Base-by-base conservation (phyloP, 106 monocot genomes). In the Allium cepa region DNA sequence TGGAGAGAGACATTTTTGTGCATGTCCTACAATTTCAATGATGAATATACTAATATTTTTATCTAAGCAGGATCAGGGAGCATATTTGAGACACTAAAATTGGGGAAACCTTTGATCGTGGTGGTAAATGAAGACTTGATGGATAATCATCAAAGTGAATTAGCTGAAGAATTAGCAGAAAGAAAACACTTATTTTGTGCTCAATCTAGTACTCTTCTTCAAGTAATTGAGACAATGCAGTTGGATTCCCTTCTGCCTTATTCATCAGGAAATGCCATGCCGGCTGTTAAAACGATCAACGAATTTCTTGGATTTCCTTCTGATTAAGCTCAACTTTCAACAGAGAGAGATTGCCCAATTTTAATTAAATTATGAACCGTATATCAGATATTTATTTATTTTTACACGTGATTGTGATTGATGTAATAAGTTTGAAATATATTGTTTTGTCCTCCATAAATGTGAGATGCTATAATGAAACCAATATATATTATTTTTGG, bases 131-230 rank as follows among this genome's bases (percentile, higher is more conserved):
- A 92, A 77, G 88, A 92, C 46, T 73, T 97, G 74, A 92, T 97
- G 96, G 96, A 92, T 78, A 97, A 97, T 70, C 96, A 97, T 64
- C 96, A 97, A 51, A 82, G 73, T 12, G 96, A 97, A 75, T 73
- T 97, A 9, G 96, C 96, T 1, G 96, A 92, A 60, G 96, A 97
- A 66, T 72, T 97, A 16, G 96, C 96, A 8, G 80, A 84, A 2
- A 86, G 84, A 74, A 92, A 84, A 51, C 92, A 92, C 52, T 83
- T 97, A 28, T 88, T 86, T 53, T 97, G 75, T 14, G 77, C 88
- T 10, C 62, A 59, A 3, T 88, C 96, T 12, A 84, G 72, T 47
- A 81, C 85, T 0, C 84, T 97, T 7, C 59, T 63, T 51, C 60
- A 80, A 13, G 82, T 79, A 8, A 86, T 97, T 47, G 26, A 79